phyloP scores from a whole-genome alignment of 805 yeast species.

The Saccharomycopsis babjevae region DNA sequence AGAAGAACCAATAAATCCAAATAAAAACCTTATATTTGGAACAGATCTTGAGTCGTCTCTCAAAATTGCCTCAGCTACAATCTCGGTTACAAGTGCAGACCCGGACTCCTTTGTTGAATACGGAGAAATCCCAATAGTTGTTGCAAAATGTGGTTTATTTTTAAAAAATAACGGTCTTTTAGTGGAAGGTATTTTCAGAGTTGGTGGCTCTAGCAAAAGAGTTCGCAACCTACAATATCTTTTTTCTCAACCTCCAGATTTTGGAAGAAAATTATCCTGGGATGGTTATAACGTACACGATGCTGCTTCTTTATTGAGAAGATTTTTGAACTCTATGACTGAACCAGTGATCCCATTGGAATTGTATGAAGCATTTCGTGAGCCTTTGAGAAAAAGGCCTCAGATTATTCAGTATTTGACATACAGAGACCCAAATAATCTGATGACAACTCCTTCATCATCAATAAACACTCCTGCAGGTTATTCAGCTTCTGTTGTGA shows the following conservation, averaged over 20 bases:
- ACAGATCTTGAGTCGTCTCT: conserved; percentile 65
- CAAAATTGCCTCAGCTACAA: conserved; percentile 64
- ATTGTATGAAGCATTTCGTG: conserved; percentile 67
- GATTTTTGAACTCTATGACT: conserved; percentile 78
- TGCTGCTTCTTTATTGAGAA: conserved; percentile 81
- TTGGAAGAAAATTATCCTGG: conserved; percentile 84
- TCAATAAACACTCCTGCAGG: background rate
- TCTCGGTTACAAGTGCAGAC: conserved; percentile 49
- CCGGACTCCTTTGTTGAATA: conserved; percentile 59
- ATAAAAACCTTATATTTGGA: conserved; percentile 50
- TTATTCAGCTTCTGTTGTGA: conserved; percentile 23
- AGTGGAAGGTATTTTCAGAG: conserved; percentile 86
- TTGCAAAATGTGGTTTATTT: conserved; percentile 90
- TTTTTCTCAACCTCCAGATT: conserved; percentile 81
- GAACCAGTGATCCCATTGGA: conserved; percentile 84
- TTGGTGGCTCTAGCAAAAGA: conserved; percentile 84
- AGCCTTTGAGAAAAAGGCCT: conserved; percentile 54
- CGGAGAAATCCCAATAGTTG: conserved; percentile 85
- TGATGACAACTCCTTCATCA: conserved; percentile 20
- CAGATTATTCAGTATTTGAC: conserved; percentile 57
- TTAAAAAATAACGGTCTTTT: conserved; percentile 68
- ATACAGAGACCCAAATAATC: conserved; percentile 37
- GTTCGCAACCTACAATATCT: conserved; percentile 75
- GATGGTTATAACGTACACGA: conserved; percentile 93
- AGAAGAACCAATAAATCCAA: background rate